Evolutionary conservation across 768 basidiomycete genomes (phyloP), one percentile per base, ranked within the genome.

Genomic region (Vishniacozyma victoriae): DNA sequence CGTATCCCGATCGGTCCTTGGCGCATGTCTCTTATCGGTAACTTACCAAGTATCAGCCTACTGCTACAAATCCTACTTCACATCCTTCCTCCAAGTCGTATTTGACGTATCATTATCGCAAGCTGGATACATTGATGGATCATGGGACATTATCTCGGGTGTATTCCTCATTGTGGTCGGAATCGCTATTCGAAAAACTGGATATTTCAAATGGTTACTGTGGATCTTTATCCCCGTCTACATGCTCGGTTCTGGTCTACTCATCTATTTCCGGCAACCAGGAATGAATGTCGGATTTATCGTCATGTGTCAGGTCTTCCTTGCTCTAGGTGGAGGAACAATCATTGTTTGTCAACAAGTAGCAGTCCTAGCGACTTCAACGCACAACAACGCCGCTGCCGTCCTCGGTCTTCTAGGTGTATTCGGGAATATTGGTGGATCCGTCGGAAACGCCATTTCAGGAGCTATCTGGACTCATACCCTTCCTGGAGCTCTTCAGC

Each of bases 391-490:
- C 31, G 50, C 60, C 1, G 60, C 60, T 11, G 56, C 53, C 16
- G 22, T 50, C 11, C 51, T 60, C 36, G 46, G 44, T 20, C n/a
- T 71, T 46, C 51, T 57, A 26, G 39, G 41, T 60, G 47, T 62
- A 54, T 31, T 64, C 52, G 64, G 64, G 3, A 44, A 47, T 23
- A 29, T 54, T 25, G 64, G 60, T 25, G 41, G 50, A 5, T 52
- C 65, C 2, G 25, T 72, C 35, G 67, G 67, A 7, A 57, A 52
- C 48, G 52, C 55, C 33, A 60, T 71, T 46, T 58, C 67, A 9
- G 71, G 62, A 12, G 70, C 64, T 1, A 65, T 72, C 44, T 70
- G 70, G 70, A 70, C 71, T 16, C 41, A 62, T 29, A 55, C 46
- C 6, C 41, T 64, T 16, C 64, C 67, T 11, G 25, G 51, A 1